Evolutionary conservation across 192 early-diverging fungal genomes (phyloP).

Genomic region (Physocladia obscura): DNA sequence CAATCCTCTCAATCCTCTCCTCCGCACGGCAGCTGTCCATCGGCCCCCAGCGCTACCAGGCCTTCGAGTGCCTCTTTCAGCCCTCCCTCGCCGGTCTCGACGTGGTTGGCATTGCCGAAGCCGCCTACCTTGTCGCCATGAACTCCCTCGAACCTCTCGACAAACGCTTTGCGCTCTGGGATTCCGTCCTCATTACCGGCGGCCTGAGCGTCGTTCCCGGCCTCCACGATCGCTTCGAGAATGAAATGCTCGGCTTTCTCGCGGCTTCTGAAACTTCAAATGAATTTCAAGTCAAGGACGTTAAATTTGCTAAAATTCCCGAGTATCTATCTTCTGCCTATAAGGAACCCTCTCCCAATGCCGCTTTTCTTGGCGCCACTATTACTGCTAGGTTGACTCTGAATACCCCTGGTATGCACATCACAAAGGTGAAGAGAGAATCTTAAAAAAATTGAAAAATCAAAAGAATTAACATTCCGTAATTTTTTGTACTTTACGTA

Average conservation of each 20-base stretch:
- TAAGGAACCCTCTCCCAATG: slow-evolving; percentile 66
- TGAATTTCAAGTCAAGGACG: slow-evolving; percentile 80
- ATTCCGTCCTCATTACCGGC: slow-evolving; percentile 81
- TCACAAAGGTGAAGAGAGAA: slow-evolving; percentile 35
- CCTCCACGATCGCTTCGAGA: slow-evolving; percentile 72
- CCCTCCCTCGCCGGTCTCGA: slow-evolving; percentile 53
- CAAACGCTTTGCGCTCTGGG: slow-evolving; percentile 79
- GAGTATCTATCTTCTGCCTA: slow-evolving; percentile 85
- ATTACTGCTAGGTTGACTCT: slow-evolving; percentile 74
- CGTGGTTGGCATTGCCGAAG: slow-evolving; percentile 50
- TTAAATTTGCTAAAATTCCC: slow-evolving; percentile 77
- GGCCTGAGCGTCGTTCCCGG: slow-evolving; percentile 55
- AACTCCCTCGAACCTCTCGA: slow-evolving; percentile 63
- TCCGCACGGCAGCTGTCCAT: slow-evolving; percentile 56
- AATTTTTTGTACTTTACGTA: slow-evolving; percentile 67
- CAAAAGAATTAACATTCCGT: slow-evolving; percentile 41
- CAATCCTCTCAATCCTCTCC: slow-evolving; percentile 70
- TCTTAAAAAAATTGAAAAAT: too few relatives aligned
- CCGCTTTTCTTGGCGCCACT: slow-evolving; percentile 77
- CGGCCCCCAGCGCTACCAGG: slow-evolving; percentile 59
- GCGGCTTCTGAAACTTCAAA: slow-evolving; percentile 80
- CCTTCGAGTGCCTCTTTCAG: slow-evolving; percentile 71
- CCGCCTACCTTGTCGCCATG: slow-evolving; percentile 64
- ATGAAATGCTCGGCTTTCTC: slow-evolving; percentile 59
- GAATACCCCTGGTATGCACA: slow-evolving; percentile 19